Percentiles rank a stretch among this genome's conserved stretches.
phyloP scores from a whole-genome alignment of 345 rosid genomes.

The Ricinus communis region DNA sequence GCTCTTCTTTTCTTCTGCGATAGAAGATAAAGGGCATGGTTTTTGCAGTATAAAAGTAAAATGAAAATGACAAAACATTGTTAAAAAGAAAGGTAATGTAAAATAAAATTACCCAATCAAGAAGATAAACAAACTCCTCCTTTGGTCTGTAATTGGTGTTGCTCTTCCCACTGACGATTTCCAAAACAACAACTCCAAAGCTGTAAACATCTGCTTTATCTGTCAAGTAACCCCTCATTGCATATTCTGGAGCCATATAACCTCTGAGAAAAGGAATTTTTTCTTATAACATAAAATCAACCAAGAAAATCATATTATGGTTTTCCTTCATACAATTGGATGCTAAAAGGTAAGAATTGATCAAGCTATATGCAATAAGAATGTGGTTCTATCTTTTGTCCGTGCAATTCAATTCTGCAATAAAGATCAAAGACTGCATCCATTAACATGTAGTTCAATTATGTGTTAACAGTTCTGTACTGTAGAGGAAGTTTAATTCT shows the following conservation, averaged over 20 bases:
- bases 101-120: slow-evolving; percentile 66
- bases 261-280: slow-evolving; percentile 66
- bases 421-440: background rate
- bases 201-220: slow-evolving; percentile 94
- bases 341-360: background rate
- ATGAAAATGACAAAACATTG: background rate
- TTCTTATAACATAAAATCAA: background rate
- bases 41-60: background rate
- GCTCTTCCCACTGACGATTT: slow-evolving; percentile 91
- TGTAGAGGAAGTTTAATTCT: too few relatives aligned
- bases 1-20: too few relatives aligned
- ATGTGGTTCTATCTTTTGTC: too few relatives aligned
- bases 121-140: slow-evolving; percentile 92
- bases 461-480: too few relatives aligned
- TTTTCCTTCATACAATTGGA: too few relatives aligned
- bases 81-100: background rate
- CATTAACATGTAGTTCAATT: background rate
- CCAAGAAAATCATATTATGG: background rate
- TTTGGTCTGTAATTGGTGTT: slow-evolving; percentile 94
- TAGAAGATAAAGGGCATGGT: too few relatives aligned
- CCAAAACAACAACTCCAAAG: slow-evolving; percentile 76
- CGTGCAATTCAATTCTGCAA: background rate
- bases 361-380: background rate
- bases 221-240: slow-evolving; percentile 97
- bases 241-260: slow-evolving; percentile 98